Evolutionary conservation across 1,284 basidiomycete genomes (phyloP), one percentile per base, ranked within the genome.

Genomic region (Malassezia yamatoensis): DNA sequence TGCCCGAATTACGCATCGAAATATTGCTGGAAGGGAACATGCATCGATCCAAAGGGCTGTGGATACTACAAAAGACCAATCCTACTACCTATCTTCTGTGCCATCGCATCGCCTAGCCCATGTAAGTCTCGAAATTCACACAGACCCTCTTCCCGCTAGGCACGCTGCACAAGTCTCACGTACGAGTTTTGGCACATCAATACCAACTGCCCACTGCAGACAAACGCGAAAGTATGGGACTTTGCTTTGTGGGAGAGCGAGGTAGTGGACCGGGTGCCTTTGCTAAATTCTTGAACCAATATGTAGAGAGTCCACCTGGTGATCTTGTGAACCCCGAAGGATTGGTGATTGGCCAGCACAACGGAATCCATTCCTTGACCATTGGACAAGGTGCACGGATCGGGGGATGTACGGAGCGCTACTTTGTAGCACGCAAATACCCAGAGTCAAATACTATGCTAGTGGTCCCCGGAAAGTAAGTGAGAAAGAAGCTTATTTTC

Each of bases 181-280:
- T 96, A 0, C 81, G 88, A n/a, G 78, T 80, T 54, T 77, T 94
- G n/a, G 93, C 93, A 0, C 75, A 76, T 5, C 74, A 81, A 39
- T 82, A 81, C 72, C 76, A 74, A 0, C 77, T 98, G 10, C 84
- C 85, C 2, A 94, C 87, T 0, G 88, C 89, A 1, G 78, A 81
- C 1, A 80, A 88, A 51, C 80, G 80, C 20, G 93, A 98, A 72
- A 90, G 87, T 74, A 93, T 96, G 85, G 93, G 93, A 0, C 81
- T 96, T n/a, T 96, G 93, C 71, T 96, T 96, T 64, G 85, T 96
- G 8, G 93, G 91, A 24, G 58, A 71, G n/a, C 61, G 71, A 2
- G 90, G 75, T 82, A 84, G 65, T 79, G 80, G 15, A 81, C 41
- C 40, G 0, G 55, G 54, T 18, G 62, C 55, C 2, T 64, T 62